Percentiles rank a stretch among this genome's conserved stretches.
Evolutionary conservation across 2,329 filamentous ascomycete species (phyloP).

Genomic region (Calonectria hongkongensis): DNA sequence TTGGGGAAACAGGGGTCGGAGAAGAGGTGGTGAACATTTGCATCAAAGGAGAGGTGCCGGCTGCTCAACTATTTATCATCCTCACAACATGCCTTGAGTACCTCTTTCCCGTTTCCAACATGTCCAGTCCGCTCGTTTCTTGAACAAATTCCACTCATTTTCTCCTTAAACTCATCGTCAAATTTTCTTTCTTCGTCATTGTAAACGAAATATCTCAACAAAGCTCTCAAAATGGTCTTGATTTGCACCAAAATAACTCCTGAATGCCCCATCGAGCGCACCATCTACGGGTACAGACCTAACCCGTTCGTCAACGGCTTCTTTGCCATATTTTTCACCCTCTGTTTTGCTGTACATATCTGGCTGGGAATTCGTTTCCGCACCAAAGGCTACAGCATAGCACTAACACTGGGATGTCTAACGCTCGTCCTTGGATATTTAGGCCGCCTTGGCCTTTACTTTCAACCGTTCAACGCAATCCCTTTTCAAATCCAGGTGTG

Average conservation of each 20-base stretch:
- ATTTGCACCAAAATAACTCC: constrained; percentile 31
- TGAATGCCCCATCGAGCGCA: constrained; percentile 33
- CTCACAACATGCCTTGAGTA: neutral
- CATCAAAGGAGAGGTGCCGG: neutral
- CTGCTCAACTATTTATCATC: constrained; percentile 14
- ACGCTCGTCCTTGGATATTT: constrained; percentile 18
- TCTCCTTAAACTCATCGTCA: neutral
- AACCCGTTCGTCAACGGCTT: constrained; percentile 34
- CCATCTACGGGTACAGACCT: constrained; percentile 37
- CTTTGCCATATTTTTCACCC: constrained; percentile 30
- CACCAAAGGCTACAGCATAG: constrained; percentile 33
- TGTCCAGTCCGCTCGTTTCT: neutral
- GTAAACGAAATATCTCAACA: neutral
- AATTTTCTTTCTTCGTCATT: neutral
- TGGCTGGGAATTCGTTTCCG: constrained; percentile 36
- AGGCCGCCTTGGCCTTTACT: constrained; percentile 17
- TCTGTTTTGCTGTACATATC: constrained; percentile 15
- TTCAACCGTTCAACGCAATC: constrained; percentile 29
- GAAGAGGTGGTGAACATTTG: neutral
- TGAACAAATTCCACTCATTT: neutral
- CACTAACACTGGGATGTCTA: constrained; percentile 23
- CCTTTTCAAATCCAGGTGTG: constrained; percentile 37
- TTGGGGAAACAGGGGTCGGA: neutral
- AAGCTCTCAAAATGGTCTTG: constrained; percentile 7
- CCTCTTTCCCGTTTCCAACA: neutral